Evolutionary conservation across 306 rosid species (phyloP), one percentile per base, ranked within the genome.

Genomic region (Castanea sativa): DNA sequence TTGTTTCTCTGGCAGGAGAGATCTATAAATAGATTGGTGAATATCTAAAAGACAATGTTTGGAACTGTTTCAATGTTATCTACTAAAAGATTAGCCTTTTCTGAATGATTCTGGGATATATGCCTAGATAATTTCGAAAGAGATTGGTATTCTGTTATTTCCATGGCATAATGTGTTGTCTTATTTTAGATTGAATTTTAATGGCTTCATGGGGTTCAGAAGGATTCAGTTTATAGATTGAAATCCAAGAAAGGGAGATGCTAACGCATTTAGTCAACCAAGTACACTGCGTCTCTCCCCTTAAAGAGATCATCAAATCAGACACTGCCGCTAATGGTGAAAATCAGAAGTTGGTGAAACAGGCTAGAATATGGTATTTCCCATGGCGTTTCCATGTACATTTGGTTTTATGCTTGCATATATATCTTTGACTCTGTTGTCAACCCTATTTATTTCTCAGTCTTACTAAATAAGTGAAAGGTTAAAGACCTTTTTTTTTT

Each of bases 21-120:
- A 43, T 51, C 43, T 63, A 83, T 83, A 51, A 79, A 38, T 81
- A 86, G 83, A 81, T 55, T 68, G 74, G 82, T 49, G 85, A 12
- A 73, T 72, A 63, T 55, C 79, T 45, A 33, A 43, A 58, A 76
- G 53, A 41, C 79, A 76, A 69, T 75, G 0, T 78, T 73, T 76
- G 33, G 79, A 12, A 49, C 53, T 49, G 53, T 49, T 12, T 49
- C 16, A 10, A 49, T 49, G 15, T 49, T 49, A 49, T 49, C 53
- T 49, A 49, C 53, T 49, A 49, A 49, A 49, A 2, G 53, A 49
- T 13, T 49, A 49, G 16, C 15, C 5, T 49, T 49, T 3, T 49
- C 53, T 49, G 53, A 49, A 49, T 49, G 14, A 49, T 49, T 10
- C 5, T 49, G 15, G 53, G 53, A 12, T 49, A 12, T 49, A 49